Evolutionary conservation across 2,329 filamentous ascomycete genomes (phyloP).

Genomic region (Colletotrichum ledebouriae): DNA sequence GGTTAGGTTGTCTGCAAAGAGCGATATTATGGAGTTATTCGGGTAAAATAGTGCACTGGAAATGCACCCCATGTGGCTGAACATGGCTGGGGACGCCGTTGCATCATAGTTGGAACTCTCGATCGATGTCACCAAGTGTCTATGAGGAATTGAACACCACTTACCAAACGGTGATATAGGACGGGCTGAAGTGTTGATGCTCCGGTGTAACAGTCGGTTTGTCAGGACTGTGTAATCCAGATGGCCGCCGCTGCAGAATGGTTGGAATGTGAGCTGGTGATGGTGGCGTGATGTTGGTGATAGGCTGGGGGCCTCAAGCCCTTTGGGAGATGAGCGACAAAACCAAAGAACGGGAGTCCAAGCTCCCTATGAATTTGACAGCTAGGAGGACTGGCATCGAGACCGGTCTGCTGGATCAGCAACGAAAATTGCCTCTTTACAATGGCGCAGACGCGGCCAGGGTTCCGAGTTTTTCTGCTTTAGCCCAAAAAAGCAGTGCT

Average conservation of each 20-base stretch:
- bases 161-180: too few relatives aligned
- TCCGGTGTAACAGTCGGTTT: background rate
- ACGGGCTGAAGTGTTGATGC: background rate
- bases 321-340: slow-evolving; percentile 1
- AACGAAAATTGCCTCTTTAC: too few relatives aligned
- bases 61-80: too few relatives aligned
- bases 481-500: too few relatives aligned
- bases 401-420: background rate
- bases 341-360: slow-evolving; percentile 3
- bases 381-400: background rate
- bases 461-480: too few relatives aligned
- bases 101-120: slow-evolving; percentile 18
- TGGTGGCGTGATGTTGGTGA: slow-evolving; percentile 29
- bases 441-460: too few relatives aligned
- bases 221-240: slow-evolving; percentile 33
- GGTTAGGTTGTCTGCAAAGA: too few relatives aligned
- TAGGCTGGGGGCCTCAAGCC: background rate
- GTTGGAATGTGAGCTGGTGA: slow-evolving; percentile 14
- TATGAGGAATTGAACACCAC: too few relatives aligned
- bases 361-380: slow-evolving; percentile 21
- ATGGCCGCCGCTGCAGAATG: slow-evolving; percentile 9
- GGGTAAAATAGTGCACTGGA: background rate
- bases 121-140: slow-evolving; percentile 15
- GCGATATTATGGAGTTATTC: background rate
- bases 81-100: too few relatives aligned